Percentiles rank a stretch among this genome's conserved stretches.
phyloP scores from a whole-genome alignment of 352 stramenopile species.

The Pythium rhizo-oryzae region DNA sequence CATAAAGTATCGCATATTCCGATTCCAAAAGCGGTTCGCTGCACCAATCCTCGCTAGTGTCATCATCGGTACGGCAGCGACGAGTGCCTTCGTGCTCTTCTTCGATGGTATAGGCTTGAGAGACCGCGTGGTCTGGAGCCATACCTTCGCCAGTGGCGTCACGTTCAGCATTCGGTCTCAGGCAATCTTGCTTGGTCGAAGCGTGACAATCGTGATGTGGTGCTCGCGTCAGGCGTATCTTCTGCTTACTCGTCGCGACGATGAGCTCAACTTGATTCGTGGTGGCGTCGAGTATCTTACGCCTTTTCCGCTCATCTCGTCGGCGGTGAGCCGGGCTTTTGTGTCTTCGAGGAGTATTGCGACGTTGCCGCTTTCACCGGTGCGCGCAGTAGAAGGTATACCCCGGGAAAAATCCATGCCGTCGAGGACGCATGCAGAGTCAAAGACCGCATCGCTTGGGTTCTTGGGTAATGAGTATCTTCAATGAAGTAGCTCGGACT shows the following conservation, averaged over 20 bases:
- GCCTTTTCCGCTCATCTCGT: conserved; percentile 1
- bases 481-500: no score
- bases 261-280: conserved; percentile 23
- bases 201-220: conserved; percentile 12
- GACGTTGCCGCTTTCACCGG: background rate
- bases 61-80: background rate
- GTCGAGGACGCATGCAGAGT: no score
- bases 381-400: background rate
- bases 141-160: background rate
- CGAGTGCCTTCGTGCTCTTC: background rate
- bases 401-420: background rate
- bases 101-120: background rate
- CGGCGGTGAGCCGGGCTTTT: background rate
- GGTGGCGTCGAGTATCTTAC: conserved; percentile 14
- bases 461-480: no score
- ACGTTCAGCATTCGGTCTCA: background rate
- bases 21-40: conserved; percentile 14
- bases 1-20: conserved; percentile 8
- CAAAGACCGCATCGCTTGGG: no score
- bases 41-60: background rate
- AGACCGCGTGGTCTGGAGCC: conserved; percentile 12
- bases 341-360: background rate
- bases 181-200: conserved; percentile 6
- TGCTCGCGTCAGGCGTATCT: conserved; percentile 14
- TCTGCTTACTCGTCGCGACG: conserved; percentile 4